Evolutionary conservation across 1,284 basidiomycete species (phyloP), one percentile per base, ranked within the genome.

Genomic region (Trichosporon inkin): DNA sequence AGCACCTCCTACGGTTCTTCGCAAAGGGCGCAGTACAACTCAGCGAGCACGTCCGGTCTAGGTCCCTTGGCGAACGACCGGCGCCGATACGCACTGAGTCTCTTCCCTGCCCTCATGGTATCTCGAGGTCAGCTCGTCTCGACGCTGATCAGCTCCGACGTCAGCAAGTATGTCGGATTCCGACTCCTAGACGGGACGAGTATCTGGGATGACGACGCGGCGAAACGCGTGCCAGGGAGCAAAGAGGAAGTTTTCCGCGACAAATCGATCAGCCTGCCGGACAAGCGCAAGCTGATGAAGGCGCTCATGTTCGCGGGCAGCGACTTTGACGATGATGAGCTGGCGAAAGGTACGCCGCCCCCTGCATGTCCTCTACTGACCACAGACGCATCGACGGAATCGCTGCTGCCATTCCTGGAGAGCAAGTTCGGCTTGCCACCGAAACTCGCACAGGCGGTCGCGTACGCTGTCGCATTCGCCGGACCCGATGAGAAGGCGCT

Each of bases 181-280:
- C 86, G 88, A 54, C 82, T 97, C 1, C 81, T 98, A n/a, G 90
- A 92, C 57, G 83, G 83, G 8, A 82, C 92, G 10, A 84, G 81
- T 10, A 79, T 93, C 17, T 70, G 63, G 55, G 56, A 68, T 10
- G 51, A 34, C 11, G 19, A 20, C 3, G n/a, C 20, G 3, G 19
- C 88, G 38, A 84, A 83, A 66, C 82, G 79, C 51, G 94, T 98
- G 0, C 95, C 95, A 0, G 86, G 87, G 28, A 90, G 86, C 79
- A 98, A 97, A 75, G 92, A 95, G 76, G 90, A 92, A 62, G 85
- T 99, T 20, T 97, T 99, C 83, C 92, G 89, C 78, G 87, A 86
- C 77, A 87, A 86, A 71, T 81, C 81, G 5, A 83, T 97, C 13
- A 83, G 82, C 3, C 81, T 98, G 6, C 76, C 94, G 36, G 91